Conservation (phyloP, 306 rosid species). For the Parietaria judaica region DNA sequence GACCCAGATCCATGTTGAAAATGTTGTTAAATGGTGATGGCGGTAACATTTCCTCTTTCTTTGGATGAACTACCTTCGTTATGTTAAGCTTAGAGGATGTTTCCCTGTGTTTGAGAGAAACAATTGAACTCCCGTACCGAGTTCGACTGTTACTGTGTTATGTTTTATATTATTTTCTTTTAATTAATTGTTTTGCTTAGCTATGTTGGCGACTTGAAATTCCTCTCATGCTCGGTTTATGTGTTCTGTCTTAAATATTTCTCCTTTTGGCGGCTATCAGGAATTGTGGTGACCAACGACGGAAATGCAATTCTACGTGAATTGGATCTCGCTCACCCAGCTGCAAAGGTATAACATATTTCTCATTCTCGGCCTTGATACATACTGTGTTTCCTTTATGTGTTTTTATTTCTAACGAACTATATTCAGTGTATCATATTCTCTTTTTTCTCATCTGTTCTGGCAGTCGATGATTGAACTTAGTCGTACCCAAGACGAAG, state of each 20-base stretch:
- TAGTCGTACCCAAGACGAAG: slow-evolving; percentile 96
- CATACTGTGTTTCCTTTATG: background rate
- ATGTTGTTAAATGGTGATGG: slow-evolving; percentile 81
- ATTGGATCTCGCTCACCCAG: slow-evolving; percentile 92
- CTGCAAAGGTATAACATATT: slow-evolving; percentile 64
- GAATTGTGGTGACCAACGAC: slow-evolving; percentile 95
- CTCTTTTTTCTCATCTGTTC: slow-evolving; percentile 3
- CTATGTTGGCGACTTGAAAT: background rate
- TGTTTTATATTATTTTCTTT: too few species aligned
- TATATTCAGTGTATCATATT: too few species aligned
- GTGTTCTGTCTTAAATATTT: background rate
- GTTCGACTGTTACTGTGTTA: too few species aligned
- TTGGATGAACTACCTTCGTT: background rate
- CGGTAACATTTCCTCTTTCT: slow-evolving; percentile 31
- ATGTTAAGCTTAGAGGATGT: background rate
- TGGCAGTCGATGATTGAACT: slow-evolving; percentile 89
- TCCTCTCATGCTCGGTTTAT: background rate
- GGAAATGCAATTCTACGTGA: slow-evolving; percentile 97
- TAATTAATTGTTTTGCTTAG: too few species aligned
- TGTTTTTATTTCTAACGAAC: background rate
- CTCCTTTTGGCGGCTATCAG: slow-evolving; percentile 29
- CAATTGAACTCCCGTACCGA: too few species aligned
- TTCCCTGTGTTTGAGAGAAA: background rate
- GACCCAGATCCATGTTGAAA: slow-evolving; percentile 94
- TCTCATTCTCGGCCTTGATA: slow-evolving; percentile 8